These are phyloP conservation scores for Helotiales sp. DNA, from an alignment of 2,329 filamentous ascomycete genomes.

Conservation along the genomic window DNA sequence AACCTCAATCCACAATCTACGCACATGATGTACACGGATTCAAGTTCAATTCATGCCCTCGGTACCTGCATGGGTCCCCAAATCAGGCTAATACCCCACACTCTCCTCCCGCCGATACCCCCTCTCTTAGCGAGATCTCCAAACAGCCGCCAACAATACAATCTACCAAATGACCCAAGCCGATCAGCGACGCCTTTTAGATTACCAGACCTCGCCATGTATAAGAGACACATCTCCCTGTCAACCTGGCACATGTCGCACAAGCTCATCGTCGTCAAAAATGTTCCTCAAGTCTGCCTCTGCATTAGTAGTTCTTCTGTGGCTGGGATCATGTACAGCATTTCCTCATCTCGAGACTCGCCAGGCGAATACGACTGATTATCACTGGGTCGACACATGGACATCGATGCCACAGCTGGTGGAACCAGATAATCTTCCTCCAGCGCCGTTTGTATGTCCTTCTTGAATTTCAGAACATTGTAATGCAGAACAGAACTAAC, in stretches of 20 bases:
- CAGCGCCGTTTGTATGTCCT: conserved; percentile 22
- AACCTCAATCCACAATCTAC: too few species aligned
- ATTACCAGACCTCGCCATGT: not conserved
- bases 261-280: not conserved
- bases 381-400: conserved; percentile 30
- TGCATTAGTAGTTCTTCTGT: not conserved
- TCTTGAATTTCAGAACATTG: not conserved
- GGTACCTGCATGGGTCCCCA: not conserved
- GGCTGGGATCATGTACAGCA: not conserved
- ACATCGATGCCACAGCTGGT: conserved; percentile 33
- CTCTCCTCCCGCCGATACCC: not conserved
- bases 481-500: not conserved
- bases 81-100: not conserved
- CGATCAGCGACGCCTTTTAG: not conserved
- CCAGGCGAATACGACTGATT: not conserved
- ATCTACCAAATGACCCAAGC: not conserved
- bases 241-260: not conserved
- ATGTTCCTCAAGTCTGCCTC: not conserved
- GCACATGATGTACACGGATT: too few species aligned
- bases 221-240: not conserved
- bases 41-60: too few species aligned
- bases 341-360: not conserved
- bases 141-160: not conserved
- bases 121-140: not conserved
- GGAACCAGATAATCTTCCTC: conserved; percentile 27